Percentiles rank a stretch among this genome's conserved stretches.
Evolutionary conservation across 2,329 filamentous ascomycete species (phyloP).

Genomic region (Stagonosporopsis rhizophila): DNA sequence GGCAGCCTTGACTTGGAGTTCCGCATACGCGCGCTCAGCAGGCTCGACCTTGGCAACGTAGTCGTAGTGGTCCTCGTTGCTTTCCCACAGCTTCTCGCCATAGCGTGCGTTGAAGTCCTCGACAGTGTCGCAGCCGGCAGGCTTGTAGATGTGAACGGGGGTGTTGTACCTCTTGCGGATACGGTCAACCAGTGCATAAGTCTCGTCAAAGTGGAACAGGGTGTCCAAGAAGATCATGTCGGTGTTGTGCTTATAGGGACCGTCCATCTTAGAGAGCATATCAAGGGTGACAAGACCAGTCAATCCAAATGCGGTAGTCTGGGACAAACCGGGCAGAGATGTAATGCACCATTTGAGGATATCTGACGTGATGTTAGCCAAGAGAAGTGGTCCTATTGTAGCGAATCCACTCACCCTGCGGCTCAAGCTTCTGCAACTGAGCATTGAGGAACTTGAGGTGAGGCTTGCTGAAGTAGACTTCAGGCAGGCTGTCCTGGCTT

Average conservation of each 20-base stretch:
- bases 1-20: slow-evolving; percentile 87
- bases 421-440: slow-evolving; percentile 85
- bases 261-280: slow-evolving; percentile 77
- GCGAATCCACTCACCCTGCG: slow-evolving; percentile 65
- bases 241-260: slow-evolving; percentile 61
- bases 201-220: slow-evolving; percentile 60
- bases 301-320: slow-evolving; percentile 60
- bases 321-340: slow-evolving; percentile 83
- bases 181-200: slow-evolving; percentile 63
- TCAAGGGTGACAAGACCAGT: slow-evolving; percentile 62
- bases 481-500: slow-evolving; percentile 69
- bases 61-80: slow-evolving; percentile 89
- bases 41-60: slow-evolving; percentile 98
- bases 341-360: slow-evolving; percentile 91
- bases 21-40: slow-evolving; percentile 85
- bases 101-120: slow-evolving; percentile 83
- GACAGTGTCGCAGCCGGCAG: slow-evolving; percentile 73
- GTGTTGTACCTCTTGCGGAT: slow-evolving; percentile 78
- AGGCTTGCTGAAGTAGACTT: slow-evolving; percentile 83
- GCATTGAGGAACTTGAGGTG: slow-evolving; percentile 91
- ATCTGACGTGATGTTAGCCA: slow-evolving; percentile 59
- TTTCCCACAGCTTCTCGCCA: slow-evolving; percentile 84
- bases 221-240: slow-evolving; percentile 64
- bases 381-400: neutral
- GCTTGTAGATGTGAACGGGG: slow-evolving; percentile 88